Evolutionary conservation across 768 basidiomycete species (phyloP), one percentile per base, ranked within the genome.

Genomic region (Amylocystis lapponica): DNA sequence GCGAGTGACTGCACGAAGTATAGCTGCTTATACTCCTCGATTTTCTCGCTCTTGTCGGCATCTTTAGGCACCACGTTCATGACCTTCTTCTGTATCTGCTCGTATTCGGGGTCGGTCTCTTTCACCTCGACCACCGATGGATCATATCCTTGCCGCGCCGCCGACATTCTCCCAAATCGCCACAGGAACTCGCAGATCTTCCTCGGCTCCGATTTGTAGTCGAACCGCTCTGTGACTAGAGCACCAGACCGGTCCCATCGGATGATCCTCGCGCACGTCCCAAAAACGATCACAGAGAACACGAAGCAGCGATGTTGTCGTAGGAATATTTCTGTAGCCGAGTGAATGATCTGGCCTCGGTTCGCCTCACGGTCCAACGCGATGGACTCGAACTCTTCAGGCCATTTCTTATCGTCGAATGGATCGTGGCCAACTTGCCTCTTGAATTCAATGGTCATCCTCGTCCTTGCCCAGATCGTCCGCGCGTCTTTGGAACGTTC

Each of bases 181-280:
- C 56, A 60, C 6, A 67, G 38, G 43, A 65, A 68, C 4, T 59
- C 49, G 8, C 53, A 45, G 1, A 69, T 49, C 0, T 43, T 16
- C 8, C 45, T 29, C 9, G 52, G 48, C 0, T 59, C 14, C 5
- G 43, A 7, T 4, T 40, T 34, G 22, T 55, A 56, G 35, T 60
- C 43, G 52, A 68, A 64, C 0, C 36, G 16, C 20, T 46, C 43
- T 0, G 64, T 51, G 5, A 66, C 62, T 11, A 67, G 47, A 1
- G 47, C 51, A 8, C 63, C 68, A 3, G 61, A 45, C 2, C 66
- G 57, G 39, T 69, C 67, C 47, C 56, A 54, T 4, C 58, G 54
- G n/a, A 69, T 50, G 29, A 68, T 41, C 3, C 65, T 58, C 9
- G 48, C 61, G 17, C 36, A 41, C 1, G 47, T 46, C 22, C 57